A percentile compares a stretch with the other conserved stretches of the same genome.
These are phyloP conservation scores for Trypanosoma cruzi DNA, from an alignment of 208 protist genomes.

Conservation along the genomic window DNA sequence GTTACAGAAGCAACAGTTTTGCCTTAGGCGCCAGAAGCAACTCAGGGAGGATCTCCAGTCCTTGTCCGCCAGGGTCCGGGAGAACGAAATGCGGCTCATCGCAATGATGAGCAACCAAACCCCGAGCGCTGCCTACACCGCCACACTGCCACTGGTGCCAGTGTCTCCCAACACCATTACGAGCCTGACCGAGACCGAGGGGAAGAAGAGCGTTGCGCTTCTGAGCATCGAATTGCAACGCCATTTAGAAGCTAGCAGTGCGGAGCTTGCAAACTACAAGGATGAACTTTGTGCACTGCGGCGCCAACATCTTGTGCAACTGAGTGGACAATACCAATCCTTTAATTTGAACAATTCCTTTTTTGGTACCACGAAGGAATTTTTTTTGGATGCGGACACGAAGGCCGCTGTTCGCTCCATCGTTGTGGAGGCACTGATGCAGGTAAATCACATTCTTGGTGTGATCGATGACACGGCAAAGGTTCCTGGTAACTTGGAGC, in stretches of 20 bases:
- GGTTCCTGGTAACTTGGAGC: constrained; percentile 16
- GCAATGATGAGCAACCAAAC: constrained; percentile 10
- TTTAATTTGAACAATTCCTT: constrained; percentile 36
- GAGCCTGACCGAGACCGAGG: not conserved
- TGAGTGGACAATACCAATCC: constrained; percentile 51
- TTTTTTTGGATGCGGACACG: constrained; percentile 58
- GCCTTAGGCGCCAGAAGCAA: constrained; percentile 36
- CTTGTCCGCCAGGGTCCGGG: constrained; percentile 30
- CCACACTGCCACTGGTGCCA: constrained; percentile 14
- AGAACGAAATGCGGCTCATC: constrained; percentile 22
- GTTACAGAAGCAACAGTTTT: constrained; percentile 46
- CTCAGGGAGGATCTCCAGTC: constrained; percentile 37
- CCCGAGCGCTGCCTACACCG: constrained; percentile 5
- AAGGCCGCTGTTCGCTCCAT: constrained; percentile 57
- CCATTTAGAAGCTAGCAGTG: constrained; percentile 43
- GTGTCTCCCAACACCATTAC: constrained; percentile 31
- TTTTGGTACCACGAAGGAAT: constrained; percentile 43
- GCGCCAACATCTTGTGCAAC: constrained; percentile 59
- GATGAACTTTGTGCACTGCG: constrained; percentile 46
- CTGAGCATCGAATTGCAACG: constrained; percentile 34
- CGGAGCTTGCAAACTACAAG: constrained; percentile 40
- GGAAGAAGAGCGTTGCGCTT: constrained; percentile 11
- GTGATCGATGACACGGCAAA: constrained; percentile 29
- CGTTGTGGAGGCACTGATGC: constrained; percentile 52
- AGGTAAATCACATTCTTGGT: constrained; percentile 45